Evolutionary conservation across 2,329 filamentous ascomycete genomes (phyloP).

Genomic region (Trichoderma koningiopsis): DNA sequence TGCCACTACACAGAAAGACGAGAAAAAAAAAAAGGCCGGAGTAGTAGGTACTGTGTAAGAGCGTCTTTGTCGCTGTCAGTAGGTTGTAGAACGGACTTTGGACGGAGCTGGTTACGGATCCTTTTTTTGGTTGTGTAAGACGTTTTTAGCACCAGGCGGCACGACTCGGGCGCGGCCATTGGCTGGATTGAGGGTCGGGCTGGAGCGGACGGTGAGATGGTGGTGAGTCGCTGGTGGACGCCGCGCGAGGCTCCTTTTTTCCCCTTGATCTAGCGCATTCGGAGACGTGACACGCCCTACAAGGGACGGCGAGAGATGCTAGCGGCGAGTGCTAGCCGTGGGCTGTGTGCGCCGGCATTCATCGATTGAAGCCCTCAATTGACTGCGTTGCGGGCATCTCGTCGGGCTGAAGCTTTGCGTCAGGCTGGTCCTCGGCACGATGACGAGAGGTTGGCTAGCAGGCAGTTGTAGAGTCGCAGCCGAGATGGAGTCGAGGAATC

Average conservation of each 20-base stretch:
- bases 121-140: conserved; percentile 5
- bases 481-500: background rate
- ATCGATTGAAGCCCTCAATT: background rate
- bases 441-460: background rate
- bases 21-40: background rate
- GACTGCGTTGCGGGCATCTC: background rate
- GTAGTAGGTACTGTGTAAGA: conserved; percentile 4
- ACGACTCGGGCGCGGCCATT: conserved; percentile 7
- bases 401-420: background rate
- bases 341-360: conserved; percentile 1
- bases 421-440: background rate
- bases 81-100: background rate
- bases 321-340: background rate
- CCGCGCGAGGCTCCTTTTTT: conserved; percentile 26
- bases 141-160: background rate
- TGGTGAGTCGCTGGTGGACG: conserved; percentile 21
- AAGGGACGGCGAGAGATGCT: conserved; percentile 12
- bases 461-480: background rate
- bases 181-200: conserved; percentile 8
- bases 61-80: background rate
- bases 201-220: conserved; percentile 13
- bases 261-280: conserved; percentile 21
- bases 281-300: background rate
- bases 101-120: conserved; percentile 13
- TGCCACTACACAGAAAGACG: background rate